Base-by-base conservation (phyloP, 148 eudicot genomes). In the Vaccinium myrtillus region DNA sequence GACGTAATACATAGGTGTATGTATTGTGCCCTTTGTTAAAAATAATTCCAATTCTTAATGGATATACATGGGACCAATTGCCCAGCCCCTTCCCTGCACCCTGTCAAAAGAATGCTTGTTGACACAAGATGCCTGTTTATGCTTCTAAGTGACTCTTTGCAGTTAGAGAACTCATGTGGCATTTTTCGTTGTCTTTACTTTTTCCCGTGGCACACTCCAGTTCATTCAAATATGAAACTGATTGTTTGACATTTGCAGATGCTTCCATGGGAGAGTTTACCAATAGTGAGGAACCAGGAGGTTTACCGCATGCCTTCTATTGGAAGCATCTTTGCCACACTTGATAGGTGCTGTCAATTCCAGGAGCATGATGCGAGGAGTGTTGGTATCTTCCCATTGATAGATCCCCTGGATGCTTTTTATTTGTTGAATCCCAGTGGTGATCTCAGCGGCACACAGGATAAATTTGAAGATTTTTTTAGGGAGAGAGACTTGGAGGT, bases 251-350 rank as follows among this genome's bases (percentile, higher is more conserved):
- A 8, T 77, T 56, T 85, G 84, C 93, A 97, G 99, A 97, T 97
- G 99, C 95, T 97, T 87, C 99, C 99, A 49, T 95, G 94, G 93
- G 99, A 97, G 89, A 95, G 80, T 87, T 84, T 97, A 83, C 98
- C 99, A 16, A 74, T 97, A 81, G 79, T 97, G 87, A 93, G 96
- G 86, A 91, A 90, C 80, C 91, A 91, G 80, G 98, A 97, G 89
- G 98, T 95, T 70, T 97, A 97, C 82, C 98, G 99, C 48, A 94
- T 97, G 97, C 98, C 99, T 49, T 94, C 99, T 82, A 89, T 97
- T 80, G 86, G 90, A 30, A 90, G 97, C 88, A 92, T 97, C 70
- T 87, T 81, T 83, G 91, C 92, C 61, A 87, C 93, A 58, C 89
- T 95, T 85, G 92, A 90, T 67, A 90, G 89, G 79, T 90, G 88